Conservation (phyloP, 1,139 yeast species). For the Suzukiozyma palmioleophila region DNA sequence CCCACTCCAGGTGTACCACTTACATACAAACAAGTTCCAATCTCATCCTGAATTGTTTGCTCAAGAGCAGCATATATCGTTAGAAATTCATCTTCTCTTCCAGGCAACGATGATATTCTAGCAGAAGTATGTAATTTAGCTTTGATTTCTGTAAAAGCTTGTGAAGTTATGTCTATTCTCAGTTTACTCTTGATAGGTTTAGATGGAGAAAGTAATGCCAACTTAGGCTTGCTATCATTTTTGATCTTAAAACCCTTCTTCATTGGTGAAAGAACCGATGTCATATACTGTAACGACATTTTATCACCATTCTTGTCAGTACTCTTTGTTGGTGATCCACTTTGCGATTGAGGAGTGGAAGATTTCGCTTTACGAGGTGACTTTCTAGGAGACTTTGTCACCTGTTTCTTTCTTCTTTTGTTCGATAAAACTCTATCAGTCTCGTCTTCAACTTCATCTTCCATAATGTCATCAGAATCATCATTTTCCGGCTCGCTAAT, state of each 20-base stretch:
- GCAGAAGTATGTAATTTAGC: slow-evolving; percentile 62
- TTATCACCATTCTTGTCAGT: slow-evolving; percentile 10
- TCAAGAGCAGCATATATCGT: slow-evolving; percentile 69
- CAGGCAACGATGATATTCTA: slow-evolving; percentile 65
- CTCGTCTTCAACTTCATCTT: slow-evolving; percentile 8
- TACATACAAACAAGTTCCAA: slow-evolving; percentile 83
- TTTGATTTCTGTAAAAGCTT: slow-evolving; percentile 52
- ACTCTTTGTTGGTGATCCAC: slow-evolving; percentile 10
- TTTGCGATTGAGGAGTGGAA: slow-evolving; percentile 5
- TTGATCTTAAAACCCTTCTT: slow-evolving; percentile 25
- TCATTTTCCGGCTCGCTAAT: not conserved
- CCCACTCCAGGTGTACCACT: slow-evolving; percentile 99
- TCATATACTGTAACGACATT: slow-evolving; percentile 12
- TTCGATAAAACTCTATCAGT: slow-evolving; percentile 7
- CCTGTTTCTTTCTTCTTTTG: slow-evolving; percentile 4
- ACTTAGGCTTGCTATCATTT: slow-evolving; percentile 21
- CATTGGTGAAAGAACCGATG: slow-evolving; percentile 25
- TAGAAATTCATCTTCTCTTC: slow-evolving; percentile 85
- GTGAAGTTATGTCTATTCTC: slow-evolving; percentile 25
- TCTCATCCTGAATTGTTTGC: slow-evolving; percentile 63
- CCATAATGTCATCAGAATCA: slow-evolving; percentile 7
- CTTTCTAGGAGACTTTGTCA: slow-evolving; percentile 5
- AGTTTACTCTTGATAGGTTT: slow-evolving; percentile 8
- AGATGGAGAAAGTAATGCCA: slow-evolving; percentile 22
- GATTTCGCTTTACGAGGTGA: slow-evolving; percentile 6